These are phyloP conservation scores for Populus tremula DNA, from an alignment of 345 rosid species.

Conservation along the genomic window DNA sequence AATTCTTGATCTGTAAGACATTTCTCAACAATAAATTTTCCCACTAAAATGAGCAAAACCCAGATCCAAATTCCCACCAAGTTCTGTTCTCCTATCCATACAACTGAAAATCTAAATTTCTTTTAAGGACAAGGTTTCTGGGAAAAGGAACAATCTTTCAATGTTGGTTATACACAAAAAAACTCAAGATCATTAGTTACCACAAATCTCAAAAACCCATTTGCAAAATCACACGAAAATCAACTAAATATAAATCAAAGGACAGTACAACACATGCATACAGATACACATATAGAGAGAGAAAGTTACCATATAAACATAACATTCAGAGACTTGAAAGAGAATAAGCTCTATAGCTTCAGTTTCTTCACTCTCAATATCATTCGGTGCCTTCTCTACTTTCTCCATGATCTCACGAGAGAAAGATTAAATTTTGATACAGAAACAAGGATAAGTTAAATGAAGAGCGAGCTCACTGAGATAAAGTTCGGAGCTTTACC, in stretches of 20 bases:
- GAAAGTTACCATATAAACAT: conserved; percentile 69
- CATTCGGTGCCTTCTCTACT: conserved; percentile 16
- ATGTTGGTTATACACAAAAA: not conserved
- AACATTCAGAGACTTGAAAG: conserved; percentile 89
- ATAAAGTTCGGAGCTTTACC: not conserved
- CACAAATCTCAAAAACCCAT: not conserved
- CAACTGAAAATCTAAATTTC: not conserved
- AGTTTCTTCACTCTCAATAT: conserved; percentile 43
- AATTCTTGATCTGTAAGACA: not conserved
- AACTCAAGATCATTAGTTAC: not conserved
- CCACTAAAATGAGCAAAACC: too few relatives aligned
- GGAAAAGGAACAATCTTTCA: not conserved
- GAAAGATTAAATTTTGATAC: not conserved
- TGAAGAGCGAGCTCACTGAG: not conserved
- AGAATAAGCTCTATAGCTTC: conserved; percentile 71
- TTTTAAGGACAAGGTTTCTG: not conserved
- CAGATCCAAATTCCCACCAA: not conserved
- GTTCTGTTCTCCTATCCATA: not conserved
- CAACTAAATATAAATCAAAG: not conserved
- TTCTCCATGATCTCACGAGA: conserved; percentile 23
- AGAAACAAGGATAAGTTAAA: not conserved
- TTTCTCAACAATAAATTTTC: too few relatives aligned
- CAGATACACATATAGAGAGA: not conserved
- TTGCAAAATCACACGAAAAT: not conserved
- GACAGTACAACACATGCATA: not conserved